Percentiles rank a stretch among this genome's conserved stretches.
These are phyloP conservation scores for Phytophthora uliginosa DNA, from an alignment of 352 stramenopile species.

Conservation along the genomic window DNA sequence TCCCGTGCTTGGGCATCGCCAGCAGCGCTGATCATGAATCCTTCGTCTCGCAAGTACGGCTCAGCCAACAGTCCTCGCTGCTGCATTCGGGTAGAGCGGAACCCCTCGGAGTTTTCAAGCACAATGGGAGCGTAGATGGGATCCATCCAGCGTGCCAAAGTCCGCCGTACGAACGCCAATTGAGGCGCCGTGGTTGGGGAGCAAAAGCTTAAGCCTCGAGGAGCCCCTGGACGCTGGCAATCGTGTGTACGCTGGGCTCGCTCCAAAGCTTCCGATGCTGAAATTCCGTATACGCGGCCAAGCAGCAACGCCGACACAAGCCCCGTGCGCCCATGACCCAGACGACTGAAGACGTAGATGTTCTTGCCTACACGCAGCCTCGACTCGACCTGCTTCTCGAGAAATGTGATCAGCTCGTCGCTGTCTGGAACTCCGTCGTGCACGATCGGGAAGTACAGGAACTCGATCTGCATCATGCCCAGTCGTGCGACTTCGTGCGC, in stretches of 20 bases:
- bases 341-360: constrained; percentile 82
- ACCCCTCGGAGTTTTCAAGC: constrained; percentile 54
- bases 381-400: constrained; percentile 54
- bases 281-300: constrained; percentile 76
- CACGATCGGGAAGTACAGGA: constrained; percentile 66
- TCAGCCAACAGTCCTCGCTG: constrained; percentile 63
- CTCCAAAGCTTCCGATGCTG: constrained; percentile 65
- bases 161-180: constrained; percentile 51
- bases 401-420: constrained; percentile 37
- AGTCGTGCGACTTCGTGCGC: constrained; percentile 40
- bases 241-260: constrained; percentile 77
- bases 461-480: constrained; percentile 53
- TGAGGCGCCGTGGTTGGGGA: constrained; percentile 66
- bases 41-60: constrained; percentile 51
- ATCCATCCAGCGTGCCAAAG: constrained; percentile 61
- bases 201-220: constrained; percentile 40
- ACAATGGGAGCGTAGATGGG: constrained; percentile 73
- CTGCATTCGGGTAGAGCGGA: constrained; percentile 57
- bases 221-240: constrained; percentile 46
- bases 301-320: constrained; percentile 76
- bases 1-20: constrained; percentile 35
- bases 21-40: constrained; percentile 65
- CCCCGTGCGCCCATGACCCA: constrained; percentile 77
- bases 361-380: constrained; percentile 59
- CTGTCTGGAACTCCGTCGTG: constrained; percentile 49